Evolutionary conservation across 2,329 filamentous ascomycete genomes (phyloP), one percentile per base, ranked within the genome.

Genomic region (Fusarium oxysporum): DNA sequence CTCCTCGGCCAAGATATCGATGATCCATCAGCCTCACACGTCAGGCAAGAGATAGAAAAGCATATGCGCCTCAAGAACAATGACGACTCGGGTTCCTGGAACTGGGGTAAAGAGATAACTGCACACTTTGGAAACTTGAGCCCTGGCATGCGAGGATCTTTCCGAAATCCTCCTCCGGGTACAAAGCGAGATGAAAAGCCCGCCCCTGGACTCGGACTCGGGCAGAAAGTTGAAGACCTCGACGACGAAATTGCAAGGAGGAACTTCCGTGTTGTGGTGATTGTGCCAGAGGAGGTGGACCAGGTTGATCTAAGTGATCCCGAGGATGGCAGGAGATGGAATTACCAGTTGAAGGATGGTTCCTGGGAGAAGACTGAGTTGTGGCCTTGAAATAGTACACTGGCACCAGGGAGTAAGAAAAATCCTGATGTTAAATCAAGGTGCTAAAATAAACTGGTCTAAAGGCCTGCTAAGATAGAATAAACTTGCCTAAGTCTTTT

Each of bases 71-170:
- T 28, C 23, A 70, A 62, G 16, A 64, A 61, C 16, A 38, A 68
- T 21, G 68, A 78, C 3, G 83, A 82, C 17, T 82, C 84, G 47
- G 80, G 79, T 21, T 82, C 85, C 2, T 97, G 95, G 94, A 92
- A 89, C 74, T 98, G 94, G 92, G 84, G 84, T 51, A 92, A 86
- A 71, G 95, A 97, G 83, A 82, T 98, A 41, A 95, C 93, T 56
- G 93, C 90, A 54, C 93, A 96, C 80, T 98, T 98, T 88, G 96
- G 94, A 25, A 98, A 98, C 81, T 83, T 96, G 76, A 92, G 89
- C 74, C 96, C 96, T 11, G 84, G 86, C 2, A 94, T 97, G 91
- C 88, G 95, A 80, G 92, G 92, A 14, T 88, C 89, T 13, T 95
- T 95, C 81, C 91, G 90, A 82, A 90, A 92, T 79, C 88, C 96